Percentiles rank a stretch among this genome's conserved stretches.
Evolutionary conservation across 75 land plant species (phyloP).

Genomic region (Isoetes taiwanensis): DNA sequence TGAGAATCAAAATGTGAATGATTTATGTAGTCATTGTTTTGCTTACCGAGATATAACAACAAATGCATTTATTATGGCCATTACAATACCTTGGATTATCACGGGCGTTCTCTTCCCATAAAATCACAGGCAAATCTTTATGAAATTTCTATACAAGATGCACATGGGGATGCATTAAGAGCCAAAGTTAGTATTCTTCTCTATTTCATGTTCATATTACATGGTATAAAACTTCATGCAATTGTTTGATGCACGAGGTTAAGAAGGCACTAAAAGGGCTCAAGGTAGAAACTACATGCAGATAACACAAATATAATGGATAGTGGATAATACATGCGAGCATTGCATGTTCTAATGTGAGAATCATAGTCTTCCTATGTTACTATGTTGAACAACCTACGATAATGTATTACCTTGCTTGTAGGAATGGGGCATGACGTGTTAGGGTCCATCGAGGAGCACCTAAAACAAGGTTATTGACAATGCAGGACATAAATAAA

Average conservation of each 20-base stretch:
- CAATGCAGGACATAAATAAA: too few relatives aligned
- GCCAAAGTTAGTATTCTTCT: constrained; percentile 9
- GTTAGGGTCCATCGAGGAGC: too few relatives aligned
- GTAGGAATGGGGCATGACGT: too few relatives aligned
- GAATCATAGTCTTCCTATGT: not conserved
- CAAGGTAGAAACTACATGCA: constrained; percentile 13
- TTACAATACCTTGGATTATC: not conserved
- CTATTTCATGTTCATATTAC: not conserved
- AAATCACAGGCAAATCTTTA: constrained; percentile 6
- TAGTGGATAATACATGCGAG: constrained; percentile 1
- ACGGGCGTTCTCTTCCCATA: not conserved
- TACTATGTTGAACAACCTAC: too few relatives aligned
- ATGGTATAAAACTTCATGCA: not conserved
- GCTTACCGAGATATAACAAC: constrained; percentile 16
- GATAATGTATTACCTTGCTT: too few relatives aligned
- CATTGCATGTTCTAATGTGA: constrained; percentile 14
- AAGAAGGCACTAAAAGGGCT: constrained; percentile 20
- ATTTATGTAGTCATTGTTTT: not conserved
- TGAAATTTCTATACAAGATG: constrained; percentile 10
- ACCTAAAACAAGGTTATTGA: too few relatives aligned
- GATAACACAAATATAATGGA: constrained; percentile 4
- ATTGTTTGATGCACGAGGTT: not conserved
- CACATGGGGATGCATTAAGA: constrained; percentile 8
- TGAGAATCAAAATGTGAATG: not conserved
- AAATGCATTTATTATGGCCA: constrained; percentile 10